These are phyloP conservation scores for Eimeria maxima DNA, from an alignment of 169 alveolate species.

Conservation along the genomic window DNA sequence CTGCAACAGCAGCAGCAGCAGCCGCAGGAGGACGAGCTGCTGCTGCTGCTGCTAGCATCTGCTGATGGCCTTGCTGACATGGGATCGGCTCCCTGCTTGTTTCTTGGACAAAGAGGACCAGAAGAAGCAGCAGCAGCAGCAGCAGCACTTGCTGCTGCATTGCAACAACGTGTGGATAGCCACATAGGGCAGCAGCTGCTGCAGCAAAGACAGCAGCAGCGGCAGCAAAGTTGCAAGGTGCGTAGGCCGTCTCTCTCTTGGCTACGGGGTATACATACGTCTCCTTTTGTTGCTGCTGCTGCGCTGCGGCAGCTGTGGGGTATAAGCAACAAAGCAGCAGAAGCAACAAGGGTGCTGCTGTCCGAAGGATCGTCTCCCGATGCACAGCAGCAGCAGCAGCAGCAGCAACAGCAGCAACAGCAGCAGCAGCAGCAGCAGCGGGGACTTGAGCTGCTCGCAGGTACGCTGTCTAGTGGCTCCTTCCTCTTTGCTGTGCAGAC, in stretches of 20 bases:
- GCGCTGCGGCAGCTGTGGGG: slow-evolving; percentile 36
- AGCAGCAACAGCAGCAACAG: slow-evolving; percentile 31
- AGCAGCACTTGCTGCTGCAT: too few relatives aligned
- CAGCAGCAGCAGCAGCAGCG: slow-evolving; percentile 69
- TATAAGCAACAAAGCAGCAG: not conserved
- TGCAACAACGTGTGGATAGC: not conserved
- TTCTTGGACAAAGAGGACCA: too few relatives aligned
- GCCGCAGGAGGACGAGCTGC: too few relatives aligned
- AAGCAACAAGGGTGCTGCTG: slow-evolving; percentile 6
- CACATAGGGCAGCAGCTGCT: not conserved
- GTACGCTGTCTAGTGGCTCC: slow-evolving; percentile 9
- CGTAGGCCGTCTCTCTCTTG: not conserved
- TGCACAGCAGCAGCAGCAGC: slow-evolving; percentile 23
- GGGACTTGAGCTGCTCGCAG: slow-evolving; percentile 20
- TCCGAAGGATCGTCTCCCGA: not conserved
- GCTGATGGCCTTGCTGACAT: too few relatives aligned
- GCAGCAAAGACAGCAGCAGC: not conserved
- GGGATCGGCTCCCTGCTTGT: too few relatives aligned
- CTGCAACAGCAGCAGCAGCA: too few relatives aligned
- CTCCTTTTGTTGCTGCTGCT: slow-evolving; percentile 41
- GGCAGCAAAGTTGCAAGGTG: not conserved
- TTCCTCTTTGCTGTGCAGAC: slow-evolving; percentile 56
- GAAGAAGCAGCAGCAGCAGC: too few relatives aligned
- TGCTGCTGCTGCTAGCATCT: too few relatives aligned
- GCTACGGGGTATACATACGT: not conserved